Conservation (phyloP, 2,329 filamentous ascomycete genomes). For the Phaeophleospora eucalypticola region DNA sequence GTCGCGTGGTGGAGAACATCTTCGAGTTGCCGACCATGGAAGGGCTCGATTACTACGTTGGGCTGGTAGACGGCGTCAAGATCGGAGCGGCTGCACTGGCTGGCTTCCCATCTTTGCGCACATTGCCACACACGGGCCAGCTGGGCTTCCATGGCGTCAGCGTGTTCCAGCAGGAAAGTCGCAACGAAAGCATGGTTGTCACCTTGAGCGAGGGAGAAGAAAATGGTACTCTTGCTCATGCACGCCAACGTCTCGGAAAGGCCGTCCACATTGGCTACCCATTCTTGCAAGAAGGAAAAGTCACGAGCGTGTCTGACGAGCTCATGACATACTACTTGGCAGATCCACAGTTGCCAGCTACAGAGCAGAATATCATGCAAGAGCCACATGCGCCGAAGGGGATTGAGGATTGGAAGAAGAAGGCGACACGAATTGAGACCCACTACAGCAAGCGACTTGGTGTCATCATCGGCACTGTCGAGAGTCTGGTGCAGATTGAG, state of each 20-base stretch:
- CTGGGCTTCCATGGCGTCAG: slow-evolving; percentile 86
- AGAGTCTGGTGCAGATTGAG: slow-evolving; percentile 85
- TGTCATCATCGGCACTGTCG: slow-evolving; percentile 78
- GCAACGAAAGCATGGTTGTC: slow-evolving; percentile 93
- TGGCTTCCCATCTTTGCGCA: slow-evolving; percentile 87
- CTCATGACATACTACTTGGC: slow-evolving; percentile 81
- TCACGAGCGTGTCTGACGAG: slow-evolving; percentile 85
- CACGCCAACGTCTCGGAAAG: slow-evolving; percentile 76
- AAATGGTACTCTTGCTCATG: slow-evolving; percentile 65
- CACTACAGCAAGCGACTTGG: slow-evolving; percentile 88
- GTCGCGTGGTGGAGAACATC: slow-evolving; percentile 90
- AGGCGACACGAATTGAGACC: slow-evolving; percentile 76
- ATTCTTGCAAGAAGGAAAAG: slow-evolving; percentile 89
- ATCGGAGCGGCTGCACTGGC: slow-evolving; percentile 79
- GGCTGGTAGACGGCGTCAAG: slow-evolving; percentile 78
- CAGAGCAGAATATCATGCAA: slow-evolving; percentile 54
- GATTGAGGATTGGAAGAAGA: slow-evolving; percentile 78
- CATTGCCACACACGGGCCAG: slow-evolving; percentile 74
- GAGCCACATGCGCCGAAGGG: slow-evolving; percentile 70
- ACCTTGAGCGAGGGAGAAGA: slow-evolving; percentile 72
- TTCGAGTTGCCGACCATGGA: slow-evolving; percentile 93
- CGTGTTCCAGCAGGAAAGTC: slow-evolving; percentile 92
- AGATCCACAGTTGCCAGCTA: slow-evolving; percentile 41
- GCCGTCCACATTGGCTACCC: slow-evolving; percentile 90
- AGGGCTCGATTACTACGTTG: slow-evolving; percentile 78